phyloP scores from a whole-genome alignment of 192 early-diverging fungal genomes.

The Coemansia sp. region DNA sequence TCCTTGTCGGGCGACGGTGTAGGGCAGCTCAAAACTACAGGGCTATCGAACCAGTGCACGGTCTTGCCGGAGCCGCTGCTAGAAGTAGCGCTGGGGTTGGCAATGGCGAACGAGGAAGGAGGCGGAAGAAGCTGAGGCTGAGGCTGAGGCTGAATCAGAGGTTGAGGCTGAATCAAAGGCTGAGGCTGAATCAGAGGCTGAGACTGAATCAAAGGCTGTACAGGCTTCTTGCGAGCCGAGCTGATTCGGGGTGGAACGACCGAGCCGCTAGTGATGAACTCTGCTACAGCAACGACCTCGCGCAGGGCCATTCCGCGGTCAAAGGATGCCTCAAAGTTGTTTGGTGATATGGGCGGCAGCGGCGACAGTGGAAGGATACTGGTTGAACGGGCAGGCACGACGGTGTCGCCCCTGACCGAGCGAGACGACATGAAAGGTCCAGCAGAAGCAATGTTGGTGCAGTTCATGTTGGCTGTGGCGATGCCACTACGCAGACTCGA shows the following conservation, averaged over 20 bases:
- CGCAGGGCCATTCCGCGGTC: slow-evolving; percentile 43
- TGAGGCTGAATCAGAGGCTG: no score
- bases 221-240: slow-evolving; percentile 21
- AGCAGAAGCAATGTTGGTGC: background rate
- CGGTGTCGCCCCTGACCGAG: slow-evolving; percentile 8
- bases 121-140: no score
- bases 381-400: slow-evolving; percentile 18
- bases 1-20: background rate
- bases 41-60: slow-evolving; percentile 40
- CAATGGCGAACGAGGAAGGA: background rate
- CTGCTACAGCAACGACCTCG: slow-evolving; percentile 27
- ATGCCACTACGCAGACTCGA: slow-evolving; percentile 1
- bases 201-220: no score
- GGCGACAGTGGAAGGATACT: slow-evolving; percentile 42
- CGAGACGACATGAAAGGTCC: slow-evolving; percentile 2
- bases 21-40: background rate
- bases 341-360: slow-evolving; percentile 42
- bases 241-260: slow-evolving; percentile 29
- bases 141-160: no score
- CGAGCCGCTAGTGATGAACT: slow-evolving; percentile 18
- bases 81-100: background rate
- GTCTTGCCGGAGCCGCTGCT: slow-evolving; percentile 17
- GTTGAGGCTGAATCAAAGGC: no score
- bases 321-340: slow-evolving; percentile 52
- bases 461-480: background rate